Evolutionary conservation across 352 stramenopile species (phyloP), one percentile per base, ranked within the genome.

Genomic region (Phytophthora litchii): DNA sequence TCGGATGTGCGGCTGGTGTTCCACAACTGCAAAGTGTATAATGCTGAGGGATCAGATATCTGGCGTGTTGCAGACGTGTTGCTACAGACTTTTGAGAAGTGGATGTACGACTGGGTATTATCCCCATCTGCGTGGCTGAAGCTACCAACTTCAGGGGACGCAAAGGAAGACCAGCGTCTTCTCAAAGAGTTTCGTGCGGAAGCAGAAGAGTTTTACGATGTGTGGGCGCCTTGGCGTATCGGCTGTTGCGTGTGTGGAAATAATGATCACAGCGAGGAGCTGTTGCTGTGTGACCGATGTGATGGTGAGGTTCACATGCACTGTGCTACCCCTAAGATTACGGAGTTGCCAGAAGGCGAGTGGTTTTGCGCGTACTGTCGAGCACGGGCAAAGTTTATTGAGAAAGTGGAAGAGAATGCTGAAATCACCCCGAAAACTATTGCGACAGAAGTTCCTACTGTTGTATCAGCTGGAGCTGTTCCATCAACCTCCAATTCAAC

Each of bases 251-350:
- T 92, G 3, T 96, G 88, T 29, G 75, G 74, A 19, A 91, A 62
- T 55, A 92, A 87, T 48, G 62, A 79, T 36, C 77, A 95, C 52
- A 90, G 69, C n/a, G 84, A 94, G 0, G 61, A 93, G 49, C 65
- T 95, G 4, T 59, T 96, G 19, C 50, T 96, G 17, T 96, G 88
- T 50, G 88, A 96, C 50, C 75, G 79, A n/a, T 96, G 88, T 49
- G 88, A 96, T 61, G 82, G 82, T 7, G 88, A 96, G 52, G 87
- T 93, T 25, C 88, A 96, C 69, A 92, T 95, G 79, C 78, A 83
- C 25, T 96, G 88, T 54, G 80, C 81, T 10, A 89, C 77, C 1
- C 86, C 86, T 11, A 72, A 79, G 14, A 72, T 96, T 29, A 79
- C 76, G 1, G 76, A 88, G 46, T 42, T 94, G 13, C 88, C 88